Evolutionary conservation across 139 green algal genomes (phyloP).

Genomic region (Closterium sp.): DNA sequence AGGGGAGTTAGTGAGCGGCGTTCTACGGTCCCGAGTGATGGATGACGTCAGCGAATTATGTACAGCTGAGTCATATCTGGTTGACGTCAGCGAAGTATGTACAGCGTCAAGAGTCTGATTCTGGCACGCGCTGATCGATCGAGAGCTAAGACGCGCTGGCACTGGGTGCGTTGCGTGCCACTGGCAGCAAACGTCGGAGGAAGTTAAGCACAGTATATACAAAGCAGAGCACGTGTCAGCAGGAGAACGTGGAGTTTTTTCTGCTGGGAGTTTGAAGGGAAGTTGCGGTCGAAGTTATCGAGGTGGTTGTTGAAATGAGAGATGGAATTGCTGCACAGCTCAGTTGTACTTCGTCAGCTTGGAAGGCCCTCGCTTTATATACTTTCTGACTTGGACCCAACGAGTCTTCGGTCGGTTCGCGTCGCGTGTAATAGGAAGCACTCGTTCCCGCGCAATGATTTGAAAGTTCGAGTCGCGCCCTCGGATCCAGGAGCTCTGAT

Average conservation of each 20-base stretch:
- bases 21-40: no score
- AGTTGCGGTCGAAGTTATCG: neutral
- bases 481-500: neutral
- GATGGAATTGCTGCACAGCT: neutral
- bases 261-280: neutral
- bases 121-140: no score
- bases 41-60: neutral
- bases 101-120: neutral
- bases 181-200: no score
- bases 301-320: neutral
- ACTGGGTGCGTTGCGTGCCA: neutral
- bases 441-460: neutral
- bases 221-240: neutral
- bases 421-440: neutral
- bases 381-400: neutral
- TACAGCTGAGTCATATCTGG: no score
- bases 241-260: neutral
- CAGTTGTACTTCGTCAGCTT: neutral
- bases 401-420: neutral
- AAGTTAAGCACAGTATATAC: neutral
- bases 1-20: neutral
- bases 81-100: no score
- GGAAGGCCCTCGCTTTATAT: neutral
- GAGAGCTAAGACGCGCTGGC: neutral
- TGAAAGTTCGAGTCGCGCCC: neutral